Conservation (phyloP, 2,329 filamentous ascomycete genomes). For the Nigrograna mackinnonii region DNA sequence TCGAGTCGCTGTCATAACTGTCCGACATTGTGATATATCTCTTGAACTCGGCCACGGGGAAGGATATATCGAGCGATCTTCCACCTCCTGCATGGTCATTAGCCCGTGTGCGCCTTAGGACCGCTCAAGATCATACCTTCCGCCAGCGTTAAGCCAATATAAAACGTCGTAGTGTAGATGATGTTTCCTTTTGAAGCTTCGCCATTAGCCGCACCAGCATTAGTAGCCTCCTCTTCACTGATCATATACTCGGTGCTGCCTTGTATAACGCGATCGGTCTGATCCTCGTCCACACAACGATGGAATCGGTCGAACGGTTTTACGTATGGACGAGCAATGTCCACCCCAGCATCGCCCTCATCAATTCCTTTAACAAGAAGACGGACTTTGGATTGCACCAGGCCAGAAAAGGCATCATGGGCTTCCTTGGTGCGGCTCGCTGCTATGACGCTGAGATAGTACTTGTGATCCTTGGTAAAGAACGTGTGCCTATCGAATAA, state of each 20-base stretch:
- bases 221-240: conserved; percentile 52
- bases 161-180: conserved; percentile 89
- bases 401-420: conserved; percentile 85
- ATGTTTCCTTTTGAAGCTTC: conserved; percentile 48
- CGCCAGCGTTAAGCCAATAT: conserved; percentile 83
- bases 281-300: conserved; percentile 64
- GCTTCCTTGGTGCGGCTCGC: conserved; percentile 82
- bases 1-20: conserved; percentile 73
- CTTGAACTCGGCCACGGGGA: conserved; percentile 85
- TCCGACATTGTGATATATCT: conserved; percentile 76
- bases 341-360: conserved; percentile 72
- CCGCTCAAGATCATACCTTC: conserved; percentile 61
- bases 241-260: conserved; percentile 66
- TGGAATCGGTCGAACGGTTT: conserved; percentile 89
- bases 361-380: conserved; percentile 84
- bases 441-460: conserved; percentile 87
- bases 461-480: conserved; percentile 91
- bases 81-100: conserved; percentile 53
- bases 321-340: conserved; percentile 86
- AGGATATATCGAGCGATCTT: conserved; percentile 76
- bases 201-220: conserved; percentile 39
- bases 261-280: conserved; percentile 64
- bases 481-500: conserved; percentile 90
- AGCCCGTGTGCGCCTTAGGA: conserved; percentile 1
- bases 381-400: conserved; percentile 91